Evolutionary conservation across 345 rosid species (phyloP), one percentile per base, ranked within the genome.

Genomic region (Gossypium longicalyx): DNA sequence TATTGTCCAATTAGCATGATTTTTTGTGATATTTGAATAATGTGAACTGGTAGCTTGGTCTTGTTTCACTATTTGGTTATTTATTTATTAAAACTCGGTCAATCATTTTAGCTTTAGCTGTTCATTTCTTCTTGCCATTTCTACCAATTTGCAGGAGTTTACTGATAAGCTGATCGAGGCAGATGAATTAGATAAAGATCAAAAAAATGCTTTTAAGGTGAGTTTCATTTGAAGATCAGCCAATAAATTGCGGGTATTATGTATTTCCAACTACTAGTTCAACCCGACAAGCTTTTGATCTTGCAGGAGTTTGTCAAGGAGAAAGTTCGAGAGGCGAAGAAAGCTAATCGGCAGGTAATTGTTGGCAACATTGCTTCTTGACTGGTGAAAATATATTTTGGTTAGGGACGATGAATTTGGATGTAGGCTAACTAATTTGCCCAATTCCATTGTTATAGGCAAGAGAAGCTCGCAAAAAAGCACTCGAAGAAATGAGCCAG

Each of bases 241-340:
- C 20, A 57, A 51, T 82, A 57, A 51, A 54, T 69, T 43, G 9
- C 70, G 7, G 29, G 38, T 65, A 17, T 71, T 47, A 12, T 45
- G 41, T 34, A 34, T 5, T 34, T 73, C 58, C 58, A 75, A 25
- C 27, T 2, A 13, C 38, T 53, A 44, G 29, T 57, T 59, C 63
- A 27, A 59, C 19, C 43, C 72, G 38, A 19, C 57, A 0, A 25
- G 0, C 51, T 38, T 77, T 56, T 8, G 20, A 25, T 67, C 77
- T 76, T 52, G 77, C 78, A 94, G 99, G 97, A 89, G n/a, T 91
- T 80, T 76, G 85, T 95, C 45, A 89, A 82, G 74, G 92, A 89
- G 83, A 90, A 86, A 84, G 93, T 93, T 71, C 87, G 91, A 57
- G 94, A 91, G 83, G 97, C 92, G 10, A 95, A 90, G 86, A 90